phyloP scores from a whole-genome alignment of 2,329 filamentous ascomycete genomes.

The Lojkania enalia region DNA sequence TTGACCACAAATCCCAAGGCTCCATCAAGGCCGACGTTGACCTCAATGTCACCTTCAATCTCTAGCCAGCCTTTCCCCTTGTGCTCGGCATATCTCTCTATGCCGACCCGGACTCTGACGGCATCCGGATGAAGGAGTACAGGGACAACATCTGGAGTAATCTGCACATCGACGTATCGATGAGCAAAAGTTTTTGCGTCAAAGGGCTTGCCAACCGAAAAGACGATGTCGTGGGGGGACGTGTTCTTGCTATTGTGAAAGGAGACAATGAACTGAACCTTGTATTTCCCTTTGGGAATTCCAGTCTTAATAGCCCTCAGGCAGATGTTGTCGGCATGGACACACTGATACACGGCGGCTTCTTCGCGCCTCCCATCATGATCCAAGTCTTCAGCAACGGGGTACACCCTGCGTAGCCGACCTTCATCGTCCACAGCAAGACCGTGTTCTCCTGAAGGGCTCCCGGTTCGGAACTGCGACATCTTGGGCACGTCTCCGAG shows the following conservation, averaged over 20 bases:
- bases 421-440: constrained; percentile 32
- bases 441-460: constrained; percentile 38
- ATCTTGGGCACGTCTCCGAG: constrained; percentile 29
- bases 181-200: constrained; percentile 35
- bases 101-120: constrained; percentile 40
- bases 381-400: constrained; percentile 42
- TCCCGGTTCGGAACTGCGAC: constrained; percentile 25
- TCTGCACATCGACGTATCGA: constrained; percentile 43
- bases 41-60: constrained; percentile 42
- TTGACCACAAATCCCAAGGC: constrained; percentile 43
- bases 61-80: constrained; percentile 43
- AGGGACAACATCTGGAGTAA: constrained; percentile 43
- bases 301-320: constrained; percentile 41
- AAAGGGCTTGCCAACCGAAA: constrained; percentile 44
- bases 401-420: constrained; percentile 33
- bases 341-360: constrained; percentile 41
- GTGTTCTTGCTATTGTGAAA: constrained; percentile 29
- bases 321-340: constrained; percentile 36
- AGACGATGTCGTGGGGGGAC: constrained; percentile 36
- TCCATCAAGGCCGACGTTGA: constrained; percentile 43
- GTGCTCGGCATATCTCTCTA: constrained; percentile 29
- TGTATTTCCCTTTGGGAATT: constrained; percentile 43
- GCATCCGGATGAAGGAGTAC: constrained; percentile 45
- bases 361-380: constrained; percentile 41
- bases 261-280: constrained; percentile 40